Evolutionary conservation across 768 basidiomycete genomes (phyloP).

Genomic region (Austroboletus festivus): DNA sequence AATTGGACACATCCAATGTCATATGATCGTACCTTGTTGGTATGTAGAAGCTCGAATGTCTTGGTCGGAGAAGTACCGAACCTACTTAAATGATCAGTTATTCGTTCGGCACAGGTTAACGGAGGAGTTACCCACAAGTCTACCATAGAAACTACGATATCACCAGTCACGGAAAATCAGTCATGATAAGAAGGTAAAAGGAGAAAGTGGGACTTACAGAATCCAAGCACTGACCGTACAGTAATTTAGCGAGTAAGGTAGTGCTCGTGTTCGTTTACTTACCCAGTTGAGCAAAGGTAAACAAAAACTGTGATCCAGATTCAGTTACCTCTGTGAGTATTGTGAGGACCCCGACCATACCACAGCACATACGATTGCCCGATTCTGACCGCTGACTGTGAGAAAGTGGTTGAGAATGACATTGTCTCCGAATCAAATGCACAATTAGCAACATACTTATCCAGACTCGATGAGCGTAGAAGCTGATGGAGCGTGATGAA

Average conservation of each 20-base stretch:
- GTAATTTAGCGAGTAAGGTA: background rate
- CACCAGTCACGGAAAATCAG: no score
- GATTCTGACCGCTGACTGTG: conserved; percentile 20
- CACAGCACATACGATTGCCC: conserved; percentile 10
- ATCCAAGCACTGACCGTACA: conserved; percentile 17
- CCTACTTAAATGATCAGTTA: conserved; percentile 1
- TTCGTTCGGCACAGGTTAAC: no score
- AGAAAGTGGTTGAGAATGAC: background rate
- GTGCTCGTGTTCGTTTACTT: background rate
- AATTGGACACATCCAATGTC: background rate
- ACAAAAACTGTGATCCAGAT: conserved; percentile 3
- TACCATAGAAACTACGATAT: conserved; percentile 1
- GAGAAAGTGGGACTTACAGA: conserved; percentile 5
- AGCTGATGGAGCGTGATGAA: conserved; percentile 10
- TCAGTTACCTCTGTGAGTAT: background rate
- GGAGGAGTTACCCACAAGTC: conserved; percentile 5
- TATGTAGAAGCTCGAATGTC: conserved; percentile 4
- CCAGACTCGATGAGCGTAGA: conserved; percentile 27
- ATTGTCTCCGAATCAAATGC: no score
- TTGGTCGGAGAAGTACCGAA: conserved; percentile 4
- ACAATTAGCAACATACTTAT: no score
- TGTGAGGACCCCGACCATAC: conserved; percentile 4
- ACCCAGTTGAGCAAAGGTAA: conserved; percentile 12
- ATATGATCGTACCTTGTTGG: conserved; percentile 3
- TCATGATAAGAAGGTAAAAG: no score